A percentile compares a stretch with the other conserved stretches of the same genome.
These are phyloP conservation scores for Saccharomyces hybrid DNA, from an alignment of 1,139 yeast species.

Conservation along the genomic window DNA sequence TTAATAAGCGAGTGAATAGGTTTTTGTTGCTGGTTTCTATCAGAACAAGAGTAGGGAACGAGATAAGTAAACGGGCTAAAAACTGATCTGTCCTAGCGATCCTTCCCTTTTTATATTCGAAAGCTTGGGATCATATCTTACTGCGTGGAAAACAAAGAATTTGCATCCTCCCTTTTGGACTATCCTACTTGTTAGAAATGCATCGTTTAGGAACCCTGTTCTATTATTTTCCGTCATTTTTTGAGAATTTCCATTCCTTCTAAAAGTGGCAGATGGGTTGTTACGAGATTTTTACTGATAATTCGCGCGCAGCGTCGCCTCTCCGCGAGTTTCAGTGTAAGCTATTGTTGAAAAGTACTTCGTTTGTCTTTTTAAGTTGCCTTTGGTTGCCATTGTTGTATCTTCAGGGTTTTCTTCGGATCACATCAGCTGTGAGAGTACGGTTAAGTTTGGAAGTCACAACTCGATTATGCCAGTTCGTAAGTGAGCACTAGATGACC, in stretches of 20 bases:
- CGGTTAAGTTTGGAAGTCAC: not conserved
- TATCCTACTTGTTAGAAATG: not conserved
- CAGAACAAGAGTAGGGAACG: not conserved
- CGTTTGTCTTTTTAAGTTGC: not conserved
- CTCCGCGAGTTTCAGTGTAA: not conserved
- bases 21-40: not conserved
- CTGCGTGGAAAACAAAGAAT: not conserved
- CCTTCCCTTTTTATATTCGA: not conserved
- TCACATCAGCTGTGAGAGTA: not conserved
- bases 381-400: not conserved
- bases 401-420: not conserved
- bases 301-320: not conserved
- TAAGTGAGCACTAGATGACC: not conserved
- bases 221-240: not conserved
- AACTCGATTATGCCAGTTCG: not conserved
- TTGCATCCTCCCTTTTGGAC: not conserved
- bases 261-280: not conserved
- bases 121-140: not conserved
- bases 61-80: not conserved
- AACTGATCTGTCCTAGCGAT: not conserved
- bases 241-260: not conserved
- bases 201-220: not conserved
- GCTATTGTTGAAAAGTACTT: not conserved
- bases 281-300: not conserved
- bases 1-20: slow-evolving; percentile 2